These are phyloP conservation scores for Ophiostoma sp. DNA, from an alignment of 2,329 filamentous ascomycete genomes.

Conservation along the genomic window DNA sequence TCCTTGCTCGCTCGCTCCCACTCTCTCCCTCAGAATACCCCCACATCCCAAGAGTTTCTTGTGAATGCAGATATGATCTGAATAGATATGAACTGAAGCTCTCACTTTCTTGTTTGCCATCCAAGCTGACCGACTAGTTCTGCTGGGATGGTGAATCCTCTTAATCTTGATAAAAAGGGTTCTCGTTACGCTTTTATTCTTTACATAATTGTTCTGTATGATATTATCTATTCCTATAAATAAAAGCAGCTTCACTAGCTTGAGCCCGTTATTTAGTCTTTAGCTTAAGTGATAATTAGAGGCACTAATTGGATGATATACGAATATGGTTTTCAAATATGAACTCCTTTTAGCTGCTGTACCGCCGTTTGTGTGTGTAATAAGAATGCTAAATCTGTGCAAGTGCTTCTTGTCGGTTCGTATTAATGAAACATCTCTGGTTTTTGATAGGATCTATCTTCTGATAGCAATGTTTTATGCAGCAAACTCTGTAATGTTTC, in stretches of 20 bases:
- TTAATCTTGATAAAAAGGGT: slow-evolving; percentile 10
- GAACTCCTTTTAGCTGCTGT: background rate
- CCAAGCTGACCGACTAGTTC: too few relatives aligned
- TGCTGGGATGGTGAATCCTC: background rate
- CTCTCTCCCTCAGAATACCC: background rate
- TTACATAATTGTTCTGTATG: slow-evolving; percentile 6
- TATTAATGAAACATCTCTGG: too few relatives aligned
- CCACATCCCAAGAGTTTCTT: background rate
- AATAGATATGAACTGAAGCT: background rate
- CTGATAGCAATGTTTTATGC: too few relatives aligned
- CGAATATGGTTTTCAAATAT: background rate
- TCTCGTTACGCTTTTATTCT: slow-evolving; percentile 9
- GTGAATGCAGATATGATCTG: slow-evolving; percentile 4
- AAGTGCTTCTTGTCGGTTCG: too few relatives aligned
- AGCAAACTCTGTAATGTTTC: too few relatives aligned
- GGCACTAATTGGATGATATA: background rate
- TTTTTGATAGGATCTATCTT: too few relatives aligned
- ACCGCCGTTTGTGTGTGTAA: too few relatives aligned
- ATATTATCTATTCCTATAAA: background rate
- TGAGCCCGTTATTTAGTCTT: background rate
- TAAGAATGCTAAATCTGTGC: too few relatives aligned
- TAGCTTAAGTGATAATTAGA: background rate
- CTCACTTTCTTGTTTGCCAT: slow-evolving; percentile 2
- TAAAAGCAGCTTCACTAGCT: background rate
- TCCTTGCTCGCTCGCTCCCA: background rate